A percentile compares a stretch with the other conserved stretches of the same genome.
These are phyloP conservation scores for Kodamaea sp. DNA, from an alignment of 1,139 yeast species.

Conservation along the genomic window DNA sequence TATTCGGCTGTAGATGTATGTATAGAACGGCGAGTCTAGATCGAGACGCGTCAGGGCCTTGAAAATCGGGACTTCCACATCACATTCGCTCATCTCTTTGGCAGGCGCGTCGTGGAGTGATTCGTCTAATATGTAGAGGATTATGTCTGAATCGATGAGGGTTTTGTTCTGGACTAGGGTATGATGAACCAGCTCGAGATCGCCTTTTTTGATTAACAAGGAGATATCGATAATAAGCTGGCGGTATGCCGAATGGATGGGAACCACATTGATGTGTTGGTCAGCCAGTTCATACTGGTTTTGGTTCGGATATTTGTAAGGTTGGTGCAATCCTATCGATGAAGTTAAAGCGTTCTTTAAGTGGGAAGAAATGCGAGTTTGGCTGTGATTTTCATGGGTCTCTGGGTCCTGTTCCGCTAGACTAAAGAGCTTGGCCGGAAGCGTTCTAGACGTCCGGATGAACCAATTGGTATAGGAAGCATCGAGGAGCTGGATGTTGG, in stretches of 20 bases:
- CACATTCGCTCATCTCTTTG: slow-evolving; percentile 8
- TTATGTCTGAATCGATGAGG: slow-evolving; percentile 12
- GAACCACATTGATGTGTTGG: not conserved
- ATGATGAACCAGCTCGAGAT: slow-evolving; percentile 5
- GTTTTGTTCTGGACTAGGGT: slow-evolving; percentile 1
- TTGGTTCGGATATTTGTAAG: not conserved
- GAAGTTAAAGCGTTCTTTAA: not conserved
- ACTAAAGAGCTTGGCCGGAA: slow-evolving; percentile 9
- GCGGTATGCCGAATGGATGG: not conserved
- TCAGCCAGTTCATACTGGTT: not conserved
- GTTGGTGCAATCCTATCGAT: not conserved
- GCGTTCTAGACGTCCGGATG: slow-evolving; percentile 17
- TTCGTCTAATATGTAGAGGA: slow-evolving; percentile 14
- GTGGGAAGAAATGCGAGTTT: not conserved
- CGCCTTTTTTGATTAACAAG: slow-evolving; percentile 3
- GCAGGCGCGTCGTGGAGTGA: slow-evolving; percentile 6
- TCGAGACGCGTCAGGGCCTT: slow-evolving; percentile 14
- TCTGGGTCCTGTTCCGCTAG: not conserved
- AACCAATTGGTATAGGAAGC: slow-evolving; percentile 30
- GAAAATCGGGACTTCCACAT: slow-evolving; percentile 20
- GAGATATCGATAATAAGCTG: slow-evolving; percentile 1
- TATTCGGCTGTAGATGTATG: slow-evolving; percentile 17
- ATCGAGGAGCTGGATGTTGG: slow-evolving; percentile 26
- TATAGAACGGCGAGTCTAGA: slow-evolving; percentile 15
- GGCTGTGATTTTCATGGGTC: not conserved